These are phyloP conservation scores for Meyerozyma smithsonii DNA, from an alignment of 1,139 yeast species.

Conservation along the genomic window DNA sequence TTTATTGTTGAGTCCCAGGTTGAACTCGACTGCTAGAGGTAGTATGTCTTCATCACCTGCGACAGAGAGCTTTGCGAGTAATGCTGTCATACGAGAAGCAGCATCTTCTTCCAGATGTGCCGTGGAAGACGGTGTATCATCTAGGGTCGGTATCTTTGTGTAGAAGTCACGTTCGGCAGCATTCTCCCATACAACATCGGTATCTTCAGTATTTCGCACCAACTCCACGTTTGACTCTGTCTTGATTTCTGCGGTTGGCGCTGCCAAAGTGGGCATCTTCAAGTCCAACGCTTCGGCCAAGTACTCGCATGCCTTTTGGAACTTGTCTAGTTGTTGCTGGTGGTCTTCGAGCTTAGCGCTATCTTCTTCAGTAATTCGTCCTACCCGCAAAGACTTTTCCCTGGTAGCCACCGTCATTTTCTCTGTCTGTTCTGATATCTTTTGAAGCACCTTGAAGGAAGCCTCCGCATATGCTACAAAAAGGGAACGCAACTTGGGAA, in stretches of 20 bases:
- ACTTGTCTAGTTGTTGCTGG: slow-evolving; percentile 36
- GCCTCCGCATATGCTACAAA: slow-evolving; percentile 39
- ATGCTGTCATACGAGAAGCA: slow-evolving; percentile 16
- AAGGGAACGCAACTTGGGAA: slow-evolving; percentile 28
- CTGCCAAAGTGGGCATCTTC: slow-evolving; percentile 27
- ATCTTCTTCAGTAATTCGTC: slow-evolving; percentile 54
- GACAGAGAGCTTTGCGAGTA: slow-evolving; percentile 43
- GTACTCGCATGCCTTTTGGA: slow-evolving; percentile 38
- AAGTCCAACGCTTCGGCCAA: slow-evolving; percentile 40
- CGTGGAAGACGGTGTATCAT: slow-evolving; percentile 22
- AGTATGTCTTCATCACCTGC: slow-evolving; percentile 51
- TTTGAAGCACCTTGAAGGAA: slow-evolving; percentile 32
- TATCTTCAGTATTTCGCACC: slow-evolving; percentile 27
- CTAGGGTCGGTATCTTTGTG: slow-evolving; percentile 27
- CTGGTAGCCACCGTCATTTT: slow-evolving; percentile 38
- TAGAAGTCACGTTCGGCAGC: slow-evolving; percentile 63
- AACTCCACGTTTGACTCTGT: slow-evolving; percentile 18
- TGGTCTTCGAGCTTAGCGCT: slow-evolving; percentile 38
- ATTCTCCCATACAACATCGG: slow-evolving; percentile 58
- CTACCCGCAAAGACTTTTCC: slow-evolving; percentile 61
- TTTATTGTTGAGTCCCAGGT: slow-evolving; percentile 58
- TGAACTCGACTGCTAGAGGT: slow-evolving; percentile 50
- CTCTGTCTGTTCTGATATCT: slow-evolving; percentile 29
- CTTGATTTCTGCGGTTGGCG: slow-evolving; percentile 16
- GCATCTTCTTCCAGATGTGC: slow-evolving; percentile 12